Evolutionary conservation across 345 rosid genomes (phyloP).

Genomic region (Salix suchowensis): DNA sequence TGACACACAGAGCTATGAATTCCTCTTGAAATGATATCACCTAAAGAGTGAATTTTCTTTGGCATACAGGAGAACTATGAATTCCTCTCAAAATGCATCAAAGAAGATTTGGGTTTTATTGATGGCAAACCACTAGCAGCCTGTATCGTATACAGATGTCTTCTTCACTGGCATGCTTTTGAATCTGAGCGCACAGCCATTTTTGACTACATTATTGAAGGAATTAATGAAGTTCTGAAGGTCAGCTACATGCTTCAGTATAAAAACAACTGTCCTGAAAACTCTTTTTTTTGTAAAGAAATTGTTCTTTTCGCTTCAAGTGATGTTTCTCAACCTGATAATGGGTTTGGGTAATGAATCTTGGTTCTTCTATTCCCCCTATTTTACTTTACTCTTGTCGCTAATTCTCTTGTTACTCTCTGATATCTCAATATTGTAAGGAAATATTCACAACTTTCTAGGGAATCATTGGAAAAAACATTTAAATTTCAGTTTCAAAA

Average conservation of each 20-base stretch:
- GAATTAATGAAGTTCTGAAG: conserved; percentile 81
- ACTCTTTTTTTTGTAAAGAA: background rate
- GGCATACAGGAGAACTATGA: conserved; percentile 75
- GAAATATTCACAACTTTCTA: too few species aligned
- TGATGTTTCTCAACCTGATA: background rate
- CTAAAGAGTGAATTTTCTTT: conserved; percentile 5
- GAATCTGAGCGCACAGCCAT: conserved; percentile 87
- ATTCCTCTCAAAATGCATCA: conserved; percentile 78
- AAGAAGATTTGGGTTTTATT: conserved; percentile 72
- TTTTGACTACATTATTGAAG: conserved; percentile 84
- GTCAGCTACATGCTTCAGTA: conserved; percentile 26
- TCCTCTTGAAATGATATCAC: conserved; percentile 57
- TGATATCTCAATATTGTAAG: too few species aligned
- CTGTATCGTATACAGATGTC: conserved; percentile 81
- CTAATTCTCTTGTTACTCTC: background rate
- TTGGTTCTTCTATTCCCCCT: background rate
- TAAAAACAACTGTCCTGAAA: background rate
- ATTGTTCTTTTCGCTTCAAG: background rate
- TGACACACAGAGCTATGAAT: conserved; percentile 57
- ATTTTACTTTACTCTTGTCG: background rate
- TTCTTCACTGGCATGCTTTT: conserved; percentile 90
- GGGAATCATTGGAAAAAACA: background rate
- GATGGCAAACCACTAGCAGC: conserved; percentile 89
- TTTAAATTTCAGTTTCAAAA: too few species aligned
- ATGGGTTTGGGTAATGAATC: background rate